Base-by-base conservation (phyloP, 352 stramenopile genomes). In the Phytopythium sindhum region DNA sequence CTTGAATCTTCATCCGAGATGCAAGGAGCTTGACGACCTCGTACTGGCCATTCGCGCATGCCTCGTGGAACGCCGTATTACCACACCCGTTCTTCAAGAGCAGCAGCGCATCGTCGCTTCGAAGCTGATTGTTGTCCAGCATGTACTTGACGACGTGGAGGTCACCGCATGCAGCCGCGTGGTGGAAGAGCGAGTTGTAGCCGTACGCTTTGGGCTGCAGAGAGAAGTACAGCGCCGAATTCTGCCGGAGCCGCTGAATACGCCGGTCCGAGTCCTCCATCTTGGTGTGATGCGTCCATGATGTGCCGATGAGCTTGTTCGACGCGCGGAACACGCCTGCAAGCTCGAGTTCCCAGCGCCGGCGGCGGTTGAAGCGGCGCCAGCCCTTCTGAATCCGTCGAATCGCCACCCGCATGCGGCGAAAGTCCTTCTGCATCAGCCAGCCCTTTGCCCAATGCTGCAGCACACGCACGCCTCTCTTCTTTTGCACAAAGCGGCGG, bases 141-240 rank as follows among this genome's bases (percentile, higher is more conserved):
- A 94, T 90, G 52, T 78, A 94, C 61, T 90, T 87, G 64, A 89
- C 73, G 1, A 92, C 83, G 51, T 94, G 78, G 56, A 94, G 84
- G 48, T 94, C 85, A 0, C 85, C 81, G 42, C 78, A 81, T 14
- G 68, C 69, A 4, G 85, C 81, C 14, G 71, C 80, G 35, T 91
- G 73, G 28, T 91, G 85, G 45, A 94, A 87, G 7, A 94, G 63
- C 44, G 83, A 82, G 63, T 92, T 91, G 63, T 84, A 91, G 0
- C 76, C 73, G 48, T 74, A 86, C 9, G 66, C 60, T 2, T 72
- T 70, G 4, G 84, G 85, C 2, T 77, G 83, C 47, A 94, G 56
- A 19, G 65, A 55, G 31, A 88, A 86, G 47, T 81, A 90, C 4
- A 89, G 55, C 6, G 68, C 45, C 17, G 85, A 76, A 12, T 80